These are phyloP conservation scores for Nemania serpens DNA, from an alignment of 2,329 filamentous ascomycete genomes.

Conservation along the genomic window DNA sequence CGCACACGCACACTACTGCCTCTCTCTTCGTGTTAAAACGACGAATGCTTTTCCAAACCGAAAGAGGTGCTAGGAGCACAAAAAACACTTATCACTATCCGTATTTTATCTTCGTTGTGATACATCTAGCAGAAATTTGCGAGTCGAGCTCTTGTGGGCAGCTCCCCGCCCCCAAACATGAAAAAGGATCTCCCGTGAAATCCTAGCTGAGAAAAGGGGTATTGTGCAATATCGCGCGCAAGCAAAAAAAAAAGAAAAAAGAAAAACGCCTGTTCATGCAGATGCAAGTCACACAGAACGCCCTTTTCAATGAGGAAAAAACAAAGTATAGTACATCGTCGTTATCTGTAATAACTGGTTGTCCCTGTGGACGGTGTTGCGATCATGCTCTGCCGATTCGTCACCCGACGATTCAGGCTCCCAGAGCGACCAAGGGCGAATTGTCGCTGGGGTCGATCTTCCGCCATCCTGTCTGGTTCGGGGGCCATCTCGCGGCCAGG, in stretches of 20 bases:
- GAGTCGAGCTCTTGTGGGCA: neutral
- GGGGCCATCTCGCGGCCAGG: conserved; percentile 48
- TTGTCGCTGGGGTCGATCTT: conserved; percentile 52
- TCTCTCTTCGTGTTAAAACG: no score
- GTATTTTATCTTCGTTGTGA: neutral
- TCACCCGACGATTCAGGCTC: conserved; percentile 51
- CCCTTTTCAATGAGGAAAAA: conserved; percentile 29
- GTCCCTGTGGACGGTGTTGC: conserved; percentile 44
- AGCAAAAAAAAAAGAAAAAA: conserved; percentile 7
- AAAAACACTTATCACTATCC: no score
- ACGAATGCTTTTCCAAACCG: no score
- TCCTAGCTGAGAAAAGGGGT: conserved; percentile 15
- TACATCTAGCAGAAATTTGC: conserved; percentile 5
- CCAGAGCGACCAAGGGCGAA: conserved; percentile 52
- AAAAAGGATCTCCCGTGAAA: conserved; percentile 6
- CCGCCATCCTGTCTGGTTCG: conserved; percentile 44
- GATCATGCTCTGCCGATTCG: conserved; percentile 51
- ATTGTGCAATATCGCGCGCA: conserved; percentile 23
- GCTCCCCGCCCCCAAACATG: neutral
- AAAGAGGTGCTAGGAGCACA: no score
- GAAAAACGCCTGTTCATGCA: conserved; percentile 35
- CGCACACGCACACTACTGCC: no score
- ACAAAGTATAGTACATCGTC: conserved; percentile 41
- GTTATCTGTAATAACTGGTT: conserved; percentile 52
- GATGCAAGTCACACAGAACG: conserved; percentile 31